Conservation (phyloP, 495 filamentous ascomycete species). For the Hyaloscypha bicolor region DNA sequence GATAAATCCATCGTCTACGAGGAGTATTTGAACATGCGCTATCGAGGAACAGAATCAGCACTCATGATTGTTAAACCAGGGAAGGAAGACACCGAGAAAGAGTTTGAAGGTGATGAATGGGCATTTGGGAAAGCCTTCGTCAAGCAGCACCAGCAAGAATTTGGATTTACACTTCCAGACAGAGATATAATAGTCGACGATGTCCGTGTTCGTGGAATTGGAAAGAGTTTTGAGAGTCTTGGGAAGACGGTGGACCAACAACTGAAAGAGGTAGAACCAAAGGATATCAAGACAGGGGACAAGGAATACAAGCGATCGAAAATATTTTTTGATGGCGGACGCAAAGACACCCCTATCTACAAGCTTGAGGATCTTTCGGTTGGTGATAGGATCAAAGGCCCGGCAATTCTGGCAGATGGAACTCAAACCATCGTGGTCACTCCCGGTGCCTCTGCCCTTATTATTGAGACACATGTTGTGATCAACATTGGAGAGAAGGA, state of each 20-base stretch:
- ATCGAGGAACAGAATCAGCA: constrained; percentile 83
- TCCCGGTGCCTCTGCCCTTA: constrained; percentile 71
- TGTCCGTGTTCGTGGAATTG: constrained; percentile 85
- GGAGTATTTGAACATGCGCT: constrained; percentile 88
- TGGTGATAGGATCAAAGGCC: constrained; percentile 78
- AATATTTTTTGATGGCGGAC: constrained; percentile 74
- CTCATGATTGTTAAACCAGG: constrained; percentile 76
- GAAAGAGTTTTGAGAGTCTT: constrained; percentile 76
- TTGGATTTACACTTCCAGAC: constrained; percentile 88
- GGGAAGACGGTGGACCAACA: constrained; percentile 82
- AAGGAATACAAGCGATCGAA: constrained; percentile 58
- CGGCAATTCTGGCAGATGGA: constrained; percentile 89
- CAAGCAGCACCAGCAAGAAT: constrained; percentile 87
- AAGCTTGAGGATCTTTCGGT: constrained; percentile 76
- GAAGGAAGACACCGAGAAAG: constrained; percentile 57
- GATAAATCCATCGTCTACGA: constrained; percentile 76
- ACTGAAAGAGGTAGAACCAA: constrained; percentile 63
- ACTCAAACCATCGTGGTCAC: constrained; percentile 96
- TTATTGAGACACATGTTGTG: constrained; percentile 73
- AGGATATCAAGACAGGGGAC: constrained; percentile 42
- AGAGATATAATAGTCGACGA: constrained; percentile 93
- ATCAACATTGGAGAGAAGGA: constrained; percentile 68
- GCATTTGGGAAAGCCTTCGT: constrained; percentile 84
- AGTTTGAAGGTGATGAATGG: constrained; percentile 67
- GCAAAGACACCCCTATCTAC: constrained; percentile 83